Conservation (phyloP, 768 basidiomycete genomes). For the Suillus americanus region DNA sequence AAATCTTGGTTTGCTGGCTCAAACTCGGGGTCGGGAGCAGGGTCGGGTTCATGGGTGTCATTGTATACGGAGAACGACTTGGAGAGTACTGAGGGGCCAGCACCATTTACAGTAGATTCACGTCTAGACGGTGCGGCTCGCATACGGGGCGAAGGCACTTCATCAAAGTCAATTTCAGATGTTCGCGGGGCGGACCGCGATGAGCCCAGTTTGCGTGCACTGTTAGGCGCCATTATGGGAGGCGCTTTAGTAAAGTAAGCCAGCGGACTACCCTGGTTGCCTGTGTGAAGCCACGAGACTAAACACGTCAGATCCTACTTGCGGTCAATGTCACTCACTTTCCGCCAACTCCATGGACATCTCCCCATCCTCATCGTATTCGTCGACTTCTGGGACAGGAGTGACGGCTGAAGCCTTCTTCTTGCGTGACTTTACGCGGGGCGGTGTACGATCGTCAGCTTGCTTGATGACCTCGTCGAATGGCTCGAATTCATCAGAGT, state of each 20-base stretch:
- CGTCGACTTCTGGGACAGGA: conserved; percentile 37
- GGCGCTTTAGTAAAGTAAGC: conserved; percentile 36
- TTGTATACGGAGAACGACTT: conserved; percentile 23
- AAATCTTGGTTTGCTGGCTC: conserved; percentile 33
- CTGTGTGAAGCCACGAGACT: conserved; percentile 14
- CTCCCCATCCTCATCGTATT: conserved; percentile 59
- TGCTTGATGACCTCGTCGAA: conserved; percentile 75
- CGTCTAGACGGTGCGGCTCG: conserved; percentile 27
- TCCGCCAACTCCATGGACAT: conserved; percentile 79
- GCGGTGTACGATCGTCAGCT: conserved; percentile 65
- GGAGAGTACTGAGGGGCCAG: conserved; percentile 33
- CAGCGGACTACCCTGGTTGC: conserved; percentile 32
- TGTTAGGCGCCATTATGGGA: conserved; percentile 40
- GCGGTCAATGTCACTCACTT: conserved; percentile 43
- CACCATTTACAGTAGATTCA: conserved; percentile 32
- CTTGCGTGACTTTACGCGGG: conserved; percentile 50
- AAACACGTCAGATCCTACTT: neutral
- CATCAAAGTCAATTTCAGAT: conserved; percentile 60
- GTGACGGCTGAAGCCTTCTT: conserved; percentile 41
- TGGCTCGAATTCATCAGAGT: conserved; percentile 81
- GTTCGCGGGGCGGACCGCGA: conserved; percentile 50
- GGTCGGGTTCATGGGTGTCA: conserved; percentile 10
- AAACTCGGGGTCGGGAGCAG: conserved; percentile 20
- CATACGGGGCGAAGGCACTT: conserved; percentile 58
- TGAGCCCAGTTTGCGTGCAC: conserved; percentile 33